These are phyloP conservation scores for Sanghuangporus sanghuang DNA, from an alignment of 1,284 basidiomycete genomes.

Conservation along the genomic window DNA sequence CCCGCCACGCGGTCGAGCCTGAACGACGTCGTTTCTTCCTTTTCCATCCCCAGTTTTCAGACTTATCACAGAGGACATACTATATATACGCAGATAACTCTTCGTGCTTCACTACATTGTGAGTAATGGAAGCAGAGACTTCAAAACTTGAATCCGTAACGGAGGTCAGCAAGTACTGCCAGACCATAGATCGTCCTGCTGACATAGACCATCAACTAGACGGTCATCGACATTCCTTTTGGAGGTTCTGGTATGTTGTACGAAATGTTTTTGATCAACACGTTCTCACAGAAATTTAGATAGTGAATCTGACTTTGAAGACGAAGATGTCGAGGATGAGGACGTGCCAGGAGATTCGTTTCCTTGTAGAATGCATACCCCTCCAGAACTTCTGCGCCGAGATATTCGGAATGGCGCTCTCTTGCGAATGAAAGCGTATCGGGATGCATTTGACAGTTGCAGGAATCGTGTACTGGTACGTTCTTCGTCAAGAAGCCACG, in stretches of 20 bases:
- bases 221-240: constrained; percentile 31
- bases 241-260: constrained; percentile 23
- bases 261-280: not conserved
- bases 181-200: not conserved
- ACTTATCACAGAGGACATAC: no score
- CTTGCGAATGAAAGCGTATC: constrained; percentile 43
- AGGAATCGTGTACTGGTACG: constrained; percentile 42
- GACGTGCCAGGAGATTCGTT: constrained; percentile 16
- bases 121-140: not conserved
- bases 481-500: not conserved
- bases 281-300: not conserved
- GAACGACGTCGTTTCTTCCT: no score
- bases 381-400: constrained; percentile 24
- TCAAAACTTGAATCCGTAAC: constrained; percentile 10
- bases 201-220: constrained; percentile 22
- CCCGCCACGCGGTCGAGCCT: no score
- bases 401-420: constrained; percentile 38
- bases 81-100: not conserved
- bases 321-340: constrained; percentile 18
- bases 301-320: constrained; percentile 2
- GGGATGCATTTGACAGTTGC: constrained; percentile 44
- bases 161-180: not conserved
- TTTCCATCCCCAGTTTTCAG: no score
- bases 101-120: not conserved
- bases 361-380: constrained; percentile 16